phyloP scores from a whole-genome alignment of 2,329 filamentous ascomycete species.

The Exophiala mesophila region DNA sequence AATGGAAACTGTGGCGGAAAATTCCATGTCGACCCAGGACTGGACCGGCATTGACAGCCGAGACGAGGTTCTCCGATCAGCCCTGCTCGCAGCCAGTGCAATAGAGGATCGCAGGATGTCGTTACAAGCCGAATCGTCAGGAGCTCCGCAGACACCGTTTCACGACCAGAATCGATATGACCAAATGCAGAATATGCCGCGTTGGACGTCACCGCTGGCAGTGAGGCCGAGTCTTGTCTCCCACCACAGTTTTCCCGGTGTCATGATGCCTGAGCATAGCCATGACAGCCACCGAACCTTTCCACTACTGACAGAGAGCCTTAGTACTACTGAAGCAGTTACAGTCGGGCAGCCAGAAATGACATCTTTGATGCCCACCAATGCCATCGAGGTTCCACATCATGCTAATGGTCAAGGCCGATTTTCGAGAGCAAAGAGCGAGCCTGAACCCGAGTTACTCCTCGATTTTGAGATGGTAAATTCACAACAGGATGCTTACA shows the following conservation, averaged over 20 bases:
- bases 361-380: no score
- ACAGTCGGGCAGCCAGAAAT: no score
- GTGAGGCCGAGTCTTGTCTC: constrained; percentile 5
- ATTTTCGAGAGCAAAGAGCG: no score
- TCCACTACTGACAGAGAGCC: no score
- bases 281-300: no score
- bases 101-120: not conserved
- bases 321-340: no score
- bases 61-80: constrained; percentile 7
- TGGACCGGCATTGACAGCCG: not conserved
- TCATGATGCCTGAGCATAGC: not conserved
- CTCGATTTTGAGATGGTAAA: no score
- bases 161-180: not conserved
- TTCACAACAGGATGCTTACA: no score
- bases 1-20: not conserved
- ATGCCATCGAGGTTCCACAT: no score
- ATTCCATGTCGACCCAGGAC: not conserved
- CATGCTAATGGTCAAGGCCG: no score
- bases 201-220: constrained; percentile 1
- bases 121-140: not conserved
- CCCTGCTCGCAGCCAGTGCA: constrained; percentile 9
- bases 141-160: not conserved
- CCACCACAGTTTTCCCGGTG: constrained; percentile 12
- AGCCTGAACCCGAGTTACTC: no score
- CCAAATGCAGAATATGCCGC: not conserved